phyloP scores from a whole-genome alignment of 306 rosid genomes.

The Hippophae gyantsensis region DNA sequence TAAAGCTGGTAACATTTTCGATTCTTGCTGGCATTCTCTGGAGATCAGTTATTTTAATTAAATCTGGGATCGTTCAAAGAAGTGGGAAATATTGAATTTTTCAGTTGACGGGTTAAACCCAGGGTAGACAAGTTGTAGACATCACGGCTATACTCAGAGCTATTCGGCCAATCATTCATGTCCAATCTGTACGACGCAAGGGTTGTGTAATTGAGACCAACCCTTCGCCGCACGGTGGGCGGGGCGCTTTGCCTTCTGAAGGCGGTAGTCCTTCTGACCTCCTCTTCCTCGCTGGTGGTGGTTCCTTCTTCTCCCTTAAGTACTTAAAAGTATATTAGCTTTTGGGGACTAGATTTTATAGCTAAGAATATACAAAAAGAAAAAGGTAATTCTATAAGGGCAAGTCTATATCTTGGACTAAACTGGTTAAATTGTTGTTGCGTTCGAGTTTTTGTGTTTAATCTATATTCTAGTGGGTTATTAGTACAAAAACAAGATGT shows the following conservation, averaged over 20 bases:
- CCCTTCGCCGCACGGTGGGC: slow-evolving; percentile 99
- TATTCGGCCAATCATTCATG: slow-evolving; percentile 58
- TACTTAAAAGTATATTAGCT: slow-evolving; percentile 8
- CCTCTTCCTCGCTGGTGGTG: slow-evolving; percentile 97
- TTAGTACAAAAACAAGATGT: slow-evolving; percentile 13
- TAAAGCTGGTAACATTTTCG: background rate
- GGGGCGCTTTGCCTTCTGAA: slow-evolving; percentile 99
- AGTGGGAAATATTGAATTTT: background rate
- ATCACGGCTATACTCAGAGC: slow-evolving; percentile 94
- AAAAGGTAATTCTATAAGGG: background rate
- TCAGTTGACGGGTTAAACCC: slow-evolving; percentile 54
- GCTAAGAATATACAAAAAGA: background rate
- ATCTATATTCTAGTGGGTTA: background rate
- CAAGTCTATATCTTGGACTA: slow-evolving; percentile 7
- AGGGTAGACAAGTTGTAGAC: slow-evolving; percentile 59
- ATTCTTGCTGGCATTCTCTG: slow-evolving; percentile 7
- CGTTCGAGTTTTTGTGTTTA: slow-evolving; percentile 2
- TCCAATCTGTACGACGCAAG: slow-evolving; percentile 67
- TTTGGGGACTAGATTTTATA: background rate
- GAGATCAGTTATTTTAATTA: background rate
- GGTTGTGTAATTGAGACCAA: slow-evolving; percentile 57
- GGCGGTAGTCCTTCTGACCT: slow-evolving; percentile 99
- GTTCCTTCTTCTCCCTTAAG: slow-evolving; percentile 14
- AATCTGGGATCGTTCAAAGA: background rate
- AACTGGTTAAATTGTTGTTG: background rate